A percentile compares a stretch with the other conserved stretches of the same genome.
Conservation (phyloP, 208 protist genomes). For the Acanthamoeba lenticulata region DNA sequence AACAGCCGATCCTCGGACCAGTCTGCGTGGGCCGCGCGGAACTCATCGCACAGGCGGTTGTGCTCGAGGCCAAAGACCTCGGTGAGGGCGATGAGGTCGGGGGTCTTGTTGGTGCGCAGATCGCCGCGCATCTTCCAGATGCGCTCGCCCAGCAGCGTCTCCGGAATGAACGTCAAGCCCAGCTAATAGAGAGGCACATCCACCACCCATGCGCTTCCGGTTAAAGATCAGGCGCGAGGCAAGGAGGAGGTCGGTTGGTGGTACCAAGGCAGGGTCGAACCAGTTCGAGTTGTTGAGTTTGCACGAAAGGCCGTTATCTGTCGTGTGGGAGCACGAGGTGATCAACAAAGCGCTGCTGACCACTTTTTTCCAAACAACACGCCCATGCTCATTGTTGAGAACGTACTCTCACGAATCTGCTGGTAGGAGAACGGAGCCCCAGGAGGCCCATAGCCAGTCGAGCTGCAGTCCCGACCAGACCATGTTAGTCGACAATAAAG, state of each 20-base stretch:
- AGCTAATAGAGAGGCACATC: background rate
- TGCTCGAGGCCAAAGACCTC: constrained; percentile 48
- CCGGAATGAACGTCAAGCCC: background rate
- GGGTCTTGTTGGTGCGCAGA: constrained; percentile 59
- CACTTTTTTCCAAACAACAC: background rate
- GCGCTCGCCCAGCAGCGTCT: background rate
- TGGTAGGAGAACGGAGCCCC: background rate
- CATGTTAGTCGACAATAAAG: background rate
- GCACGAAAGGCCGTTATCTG: background rate
- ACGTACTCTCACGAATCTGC: background rate
- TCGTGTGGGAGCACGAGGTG: background rate
- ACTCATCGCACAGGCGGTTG: constrained; percentile 21
- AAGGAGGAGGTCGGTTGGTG: background rate
- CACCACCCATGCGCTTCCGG: too few relatives aligned
- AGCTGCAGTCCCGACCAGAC: background rate
- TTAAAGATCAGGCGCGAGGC: background rate
- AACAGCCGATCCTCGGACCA: constrained; percentile 37
- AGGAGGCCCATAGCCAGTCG: background rate
- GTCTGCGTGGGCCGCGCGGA: background rate
- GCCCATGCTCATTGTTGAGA: background rate
- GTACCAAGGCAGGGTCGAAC: background rate
- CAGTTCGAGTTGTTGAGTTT: constrained; percentile 6
- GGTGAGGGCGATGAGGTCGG: background rate
- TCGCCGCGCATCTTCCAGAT: constrained; percentile 1
- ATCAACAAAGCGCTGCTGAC: background rate